phyloP scores from a whole-genome alignment of 2,329 filamentous ascomycete genomes.

The Thermoascus crustaceus region DNA sequence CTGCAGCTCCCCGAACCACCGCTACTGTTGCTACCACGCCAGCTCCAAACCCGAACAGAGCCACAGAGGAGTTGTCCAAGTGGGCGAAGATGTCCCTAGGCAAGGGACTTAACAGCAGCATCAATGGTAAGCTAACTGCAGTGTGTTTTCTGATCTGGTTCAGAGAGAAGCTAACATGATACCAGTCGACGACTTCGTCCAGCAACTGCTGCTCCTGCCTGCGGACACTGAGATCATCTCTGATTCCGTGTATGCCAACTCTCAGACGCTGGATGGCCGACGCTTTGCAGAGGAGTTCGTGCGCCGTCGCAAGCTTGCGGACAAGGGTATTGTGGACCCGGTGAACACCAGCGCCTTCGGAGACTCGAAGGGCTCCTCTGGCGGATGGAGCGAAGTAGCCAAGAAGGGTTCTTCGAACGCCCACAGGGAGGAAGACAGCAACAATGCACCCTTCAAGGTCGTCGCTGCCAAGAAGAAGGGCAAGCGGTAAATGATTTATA shows the following conservation, averaged over 20 bases:
- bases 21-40: constrained; percentile 39
- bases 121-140: constrained; percentile 54
- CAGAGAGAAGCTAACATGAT: constrained; percentile 25
- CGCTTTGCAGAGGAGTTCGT: constrained; percentile 94
- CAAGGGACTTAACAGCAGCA: constrained; percentile 61
- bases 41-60: constrained; percentile 46
- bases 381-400: constrained; percentile 93
- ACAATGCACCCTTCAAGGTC: constrained; percentile 68
- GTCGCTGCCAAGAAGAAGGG: constrained; percentile 88
- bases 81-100: constrained; percentile 77
- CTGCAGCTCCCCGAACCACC: constrained; percentile 43
- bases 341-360: constrained; percentile 47
- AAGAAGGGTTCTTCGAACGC: constrained; percentile 65
- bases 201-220: constrained; percentile 65
- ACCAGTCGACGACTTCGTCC: constrained; percentile 71
- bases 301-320: constrained; percentile 82
- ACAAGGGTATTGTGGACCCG: constrained; percentile 75
- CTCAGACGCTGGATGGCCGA: constrained; percentile 80
- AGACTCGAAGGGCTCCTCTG: constrained; percentile 43
- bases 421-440: constrained; percentile 41
- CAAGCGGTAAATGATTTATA: constrained; percentile 50
- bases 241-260: constrained; percentile 80
- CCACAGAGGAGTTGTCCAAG: constrained; percentile 87
- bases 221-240: constrained; percentile 73
- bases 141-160: not conserved